Conservation (phyloP, 2,329 filamentous ascomycete genomes). For the Neocatenulostroma microsporum region DNA sequence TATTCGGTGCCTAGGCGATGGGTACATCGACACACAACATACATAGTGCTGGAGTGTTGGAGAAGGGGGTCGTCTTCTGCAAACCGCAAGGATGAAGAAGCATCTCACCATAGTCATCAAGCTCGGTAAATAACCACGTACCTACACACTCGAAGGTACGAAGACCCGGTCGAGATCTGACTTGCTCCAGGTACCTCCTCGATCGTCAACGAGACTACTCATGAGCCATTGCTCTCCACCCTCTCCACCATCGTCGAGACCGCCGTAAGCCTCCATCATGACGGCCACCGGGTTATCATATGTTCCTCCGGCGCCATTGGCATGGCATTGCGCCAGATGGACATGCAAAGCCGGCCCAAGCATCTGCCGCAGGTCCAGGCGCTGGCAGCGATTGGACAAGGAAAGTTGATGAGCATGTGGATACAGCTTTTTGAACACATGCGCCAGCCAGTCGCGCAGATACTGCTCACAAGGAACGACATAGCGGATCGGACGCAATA, state of each 20-base stretch:
- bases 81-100: slow-evolving; percentile 62
- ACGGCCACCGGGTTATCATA: slow-evolving; percentile 90
- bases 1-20: no score
- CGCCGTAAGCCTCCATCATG: slow-evolving; percentile 73
- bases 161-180: no score
- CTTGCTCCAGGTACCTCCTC: slow-evolving; percentile 97
- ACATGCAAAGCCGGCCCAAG: slow-evolving; percentile 78
- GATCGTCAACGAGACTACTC: slow-evolving; percentile 94
- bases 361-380: slow-evolving; percentile 87
- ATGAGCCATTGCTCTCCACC: slow-evolving; percentile 86
- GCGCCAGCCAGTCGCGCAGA: slow-evolving; percentile 85
- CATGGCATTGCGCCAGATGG: slow-evolving; percentile 83
- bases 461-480: slow-evolving; percentile 87
- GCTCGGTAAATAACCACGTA: no score
- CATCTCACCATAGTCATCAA: slow-evolving; percentile 77
- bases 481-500: slow-evolving; percentile 96
- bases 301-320: slow-evolving; percentile 97
- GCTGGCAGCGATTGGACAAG: slow-evolving; percentile 91
- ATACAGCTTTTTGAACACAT: slow-evolving; percentile 85
- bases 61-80: no score
- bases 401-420: slow-evolving; percentile 90
- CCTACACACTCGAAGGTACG: no score
- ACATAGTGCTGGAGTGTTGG: background rate
- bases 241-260: slow-evolving; percentile 92
- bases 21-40: no score